A percentile compares a stretch with the other conserved stretches of the same genome.
Evolutionary conservation across 768 basidiomycete species (phyloP).

Genomic region (Clitopilus passeckerianus): DNA sequence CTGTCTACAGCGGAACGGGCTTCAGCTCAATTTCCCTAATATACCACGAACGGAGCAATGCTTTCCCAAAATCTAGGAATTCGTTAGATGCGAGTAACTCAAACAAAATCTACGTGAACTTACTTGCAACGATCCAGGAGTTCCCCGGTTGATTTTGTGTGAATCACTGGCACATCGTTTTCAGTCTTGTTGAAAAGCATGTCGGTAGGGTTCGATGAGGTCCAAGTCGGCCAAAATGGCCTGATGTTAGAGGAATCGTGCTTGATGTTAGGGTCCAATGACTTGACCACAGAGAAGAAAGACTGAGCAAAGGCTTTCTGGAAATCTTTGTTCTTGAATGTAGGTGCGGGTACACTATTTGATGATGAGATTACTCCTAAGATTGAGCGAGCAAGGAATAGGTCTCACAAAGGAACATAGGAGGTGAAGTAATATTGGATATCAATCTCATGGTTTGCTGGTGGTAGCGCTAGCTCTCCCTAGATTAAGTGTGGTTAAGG

Average conservation of each 20-base stretch:
- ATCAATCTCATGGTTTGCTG: slow-evolving; percentile 32
- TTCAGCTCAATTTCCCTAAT: no score
- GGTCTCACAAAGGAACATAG: slow-evolving; percentile 5
- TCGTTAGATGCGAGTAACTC: no score
- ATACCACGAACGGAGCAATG: no score
- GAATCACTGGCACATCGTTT: slow-evolving; percentile 22
- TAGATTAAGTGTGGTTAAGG: slow-evolving; percentile 4
- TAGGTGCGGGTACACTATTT: slow-evolving; percentile 8
- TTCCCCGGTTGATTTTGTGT: slow-evolving; percentile 20
- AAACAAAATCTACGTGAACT: slow-evolving; percentile 4
- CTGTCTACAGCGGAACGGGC: no score
- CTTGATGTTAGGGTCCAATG: slow-evolving; percentile 25
- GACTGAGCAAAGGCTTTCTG: slow-evolving; percentile 28
- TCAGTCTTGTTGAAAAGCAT: slow-evolving; percentile 44
- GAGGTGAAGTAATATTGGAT: slow-evolving; percentile 35
- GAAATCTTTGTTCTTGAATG: slow-evolving; percentile 29
- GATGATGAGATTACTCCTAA: not conserved
- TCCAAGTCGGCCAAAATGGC: slow-evolving; percentile 22
- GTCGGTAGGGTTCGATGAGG: slow-evolving; percentile 24
- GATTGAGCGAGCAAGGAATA: no score
- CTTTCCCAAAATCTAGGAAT: no score
- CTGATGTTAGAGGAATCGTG: slow-evolving; percentile 25
- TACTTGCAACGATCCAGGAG: slow-evolving; percentile 32
- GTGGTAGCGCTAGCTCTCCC: slow-evolving; percentile 40
- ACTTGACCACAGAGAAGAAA: slow-evolving; percentile 29